These are phyloP conservation scores for Fusarium multiceps DNA, from an alignment of 2,329 filamentous ascomycete species.

Conservation along the genomic window DNA sequence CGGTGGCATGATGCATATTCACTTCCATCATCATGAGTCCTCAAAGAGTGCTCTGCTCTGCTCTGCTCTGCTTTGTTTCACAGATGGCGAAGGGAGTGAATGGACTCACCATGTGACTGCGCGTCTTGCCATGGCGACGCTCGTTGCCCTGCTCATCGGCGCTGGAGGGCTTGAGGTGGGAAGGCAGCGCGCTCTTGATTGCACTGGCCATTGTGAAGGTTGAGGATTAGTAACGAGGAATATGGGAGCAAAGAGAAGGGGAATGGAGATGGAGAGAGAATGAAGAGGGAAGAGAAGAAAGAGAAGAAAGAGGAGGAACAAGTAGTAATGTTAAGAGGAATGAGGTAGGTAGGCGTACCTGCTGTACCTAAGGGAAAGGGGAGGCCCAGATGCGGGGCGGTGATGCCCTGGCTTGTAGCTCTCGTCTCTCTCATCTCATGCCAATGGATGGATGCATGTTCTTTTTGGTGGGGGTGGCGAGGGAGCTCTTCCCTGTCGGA, in stretches of 20 bases:
- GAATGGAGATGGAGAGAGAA: background rate
- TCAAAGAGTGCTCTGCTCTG: background rate
- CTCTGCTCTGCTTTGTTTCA: background rate
- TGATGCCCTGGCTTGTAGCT: constrained; percentile 34
- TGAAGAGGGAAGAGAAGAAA: constrained; percentile 13
- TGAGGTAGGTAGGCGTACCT: constrained; percentile 31
- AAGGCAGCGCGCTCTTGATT: constrained; percentile 80
- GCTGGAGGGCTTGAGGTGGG: constrained; percentile 79
- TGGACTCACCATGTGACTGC: constrained; percentile 82
- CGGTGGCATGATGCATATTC: constrained; percentile 1
- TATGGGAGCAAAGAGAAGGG: constrained; percentile 8
- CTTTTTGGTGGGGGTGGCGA: constrained; percentile 41
- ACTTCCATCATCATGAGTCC: background rate
- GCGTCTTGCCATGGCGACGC: constrained; percentile 82
- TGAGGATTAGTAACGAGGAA: constrained; percentile 14
- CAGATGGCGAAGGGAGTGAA: background rate
- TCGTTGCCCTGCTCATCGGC: constrained; percentile 62
- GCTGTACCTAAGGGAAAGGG: constrained; percentile 31
- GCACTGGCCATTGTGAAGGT: constrained; percentile 72
- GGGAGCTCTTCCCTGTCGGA: constrained; percentile 17
- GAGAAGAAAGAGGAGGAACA: constrained; percentile 12
- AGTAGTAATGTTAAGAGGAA: constrained; percentile 36
- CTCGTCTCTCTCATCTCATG: constrained; percentile 3
- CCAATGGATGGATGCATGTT: constrained; percentile 8
- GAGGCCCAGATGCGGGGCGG: constrained; percentile 37